A percentile compares a stretch with the other conserved stretches of the same genome.
These are phyloP conservation scores for Calonectria naviculata DNA, from an alignment of 2,329 filamentous ascomycete species.

Conservation along the genomic window DNA sequence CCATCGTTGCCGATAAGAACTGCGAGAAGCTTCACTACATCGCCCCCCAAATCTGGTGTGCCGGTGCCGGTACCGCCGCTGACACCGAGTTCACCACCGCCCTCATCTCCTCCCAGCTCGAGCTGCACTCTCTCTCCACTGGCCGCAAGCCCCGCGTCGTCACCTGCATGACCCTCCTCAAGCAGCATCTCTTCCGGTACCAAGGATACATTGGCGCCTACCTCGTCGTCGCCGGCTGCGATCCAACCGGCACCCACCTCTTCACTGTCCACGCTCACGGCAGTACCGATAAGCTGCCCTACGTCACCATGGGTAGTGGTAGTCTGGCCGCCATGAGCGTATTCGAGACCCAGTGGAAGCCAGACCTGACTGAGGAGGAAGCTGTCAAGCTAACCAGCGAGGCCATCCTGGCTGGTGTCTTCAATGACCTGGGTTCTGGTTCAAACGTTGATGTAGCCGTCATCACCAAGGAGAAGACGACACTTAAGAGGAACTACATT, in stretches of 20 bases:
- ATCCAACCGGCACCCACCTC: conserved; percentile 93
- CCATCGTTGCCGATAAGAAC: conserved; percentile 99
- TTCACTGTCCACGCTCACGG: conserved; percentile 99
- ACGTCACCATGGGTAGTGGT: conserved; percentile 98
- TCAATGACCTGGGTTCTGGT: conserved; percentile 96
- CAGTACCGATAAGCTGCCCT: conserved; percentile 97
- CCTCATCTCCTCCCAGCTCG: conserved; percentile 98
- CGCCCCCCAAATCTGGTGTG: conserved; percentile 98
- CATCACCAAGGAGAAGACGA: conserved; percentile 96
- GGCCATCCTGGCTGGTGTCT: conserved; percentile 96
- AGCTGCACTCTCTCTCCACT: conserved; percentile 95
- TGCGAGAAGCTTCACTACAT: conserved; percentile 99
- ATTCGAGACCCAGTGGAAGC: conserved; percentile 96
- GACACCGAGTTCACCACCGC: conserved; percentile 99
- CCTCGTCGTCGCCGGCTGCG: conserved; percentile 95
- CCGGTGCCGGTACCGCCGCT: conserved; percentile 95
- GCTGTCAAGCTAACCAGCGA: conserved; percentile 86
- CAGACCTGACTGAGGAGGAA: conserved; percentile 78
- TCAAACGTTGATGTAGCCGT: conserved; percentile 98
- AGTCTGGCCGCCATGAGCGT: conserved; percentile 97
- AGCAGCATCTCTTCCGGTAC: conserved; percentile 99
- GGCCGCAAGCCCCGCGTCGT: conserved; percentile 97
- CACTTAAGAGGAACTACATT: conserved; percentile 90
- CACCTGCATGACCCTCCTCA: conserved; percentile 99
- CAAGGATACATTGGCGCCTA: conserved; percentile 98